A percentile compares a stretch with the other conserved stretches of the same genome.
Evolutionary conservation across 169 alveolate genomes (phyloP).

Genomic region (Babesia bovis): DNA sequence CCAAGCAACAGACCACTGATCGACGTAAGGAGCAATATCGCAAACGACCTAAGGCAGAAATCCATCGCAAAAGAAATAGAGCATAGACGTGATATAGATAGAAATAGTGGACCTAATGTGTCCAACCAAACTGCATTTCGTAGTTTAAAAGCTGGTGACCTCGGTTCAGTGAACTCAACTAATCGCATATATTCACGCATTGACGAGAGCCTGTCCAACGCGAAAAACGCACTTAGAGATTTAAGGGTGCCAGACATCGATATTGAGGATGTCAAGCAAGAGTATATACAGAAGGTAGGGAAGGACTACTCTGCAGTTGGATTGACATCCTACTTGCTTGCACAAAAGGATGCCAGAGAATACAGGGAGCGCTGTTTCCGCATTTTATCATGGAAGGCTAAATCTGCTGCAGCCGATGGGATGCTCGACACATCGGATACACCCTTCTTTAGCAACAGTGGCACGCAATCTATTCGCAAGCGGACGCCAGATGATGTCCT

Average conservation of each 20-base stretch:
- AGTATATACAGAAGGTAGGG: conserved; percentile 54
- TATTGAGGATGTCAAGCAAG: conserved; percentile 30
- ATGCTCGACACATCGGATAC: conserved; percentile 22
- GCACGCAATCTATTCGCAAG: neutral
- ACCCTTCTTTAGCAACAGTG: conserved; percentile 29
- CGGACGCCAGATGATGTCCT: conserved; percentile 32
- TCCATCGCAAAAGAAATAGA: conserved; percentile 17
- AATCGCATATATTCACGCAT: conserved; percentile 21
- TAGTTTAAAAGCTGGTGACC: conserved; percentile 14
- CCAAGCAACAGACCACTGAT: conserved; percentile 11
- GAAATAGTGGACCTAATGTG: neutral
- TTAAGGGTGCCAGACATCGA: conserved; percentile 28
- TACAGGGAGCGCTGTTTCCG: conserved; percentile 62
- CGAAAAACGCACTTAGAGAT: conserved; percentile 3
- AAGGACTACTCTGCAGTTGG: conserved; percentile 56
- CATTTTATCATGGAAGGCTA: conserved; percentile 36
- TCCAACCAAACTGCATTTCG: neutral
- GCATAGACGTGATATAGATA: neutral
- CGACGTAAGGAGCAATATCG: conserved; percentile 39
- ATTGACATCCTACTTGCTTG: conserved; percentile 56
- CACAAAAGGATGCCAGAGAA: conserved; percentile 54
- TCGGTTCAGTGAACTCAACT: neutral
- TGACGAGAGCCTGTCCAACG: conserved; percentile 15
- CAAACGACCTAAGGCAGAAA: conserved; percentile 24
- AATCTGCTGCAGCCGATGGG: conserved; percentile 1